Evolutionary conservation across 768 basidiomycete genomes (phyloP), one percentile per base, ranked within the genome.

Genomic region (Kwoniella mangroviensis): DNA sequence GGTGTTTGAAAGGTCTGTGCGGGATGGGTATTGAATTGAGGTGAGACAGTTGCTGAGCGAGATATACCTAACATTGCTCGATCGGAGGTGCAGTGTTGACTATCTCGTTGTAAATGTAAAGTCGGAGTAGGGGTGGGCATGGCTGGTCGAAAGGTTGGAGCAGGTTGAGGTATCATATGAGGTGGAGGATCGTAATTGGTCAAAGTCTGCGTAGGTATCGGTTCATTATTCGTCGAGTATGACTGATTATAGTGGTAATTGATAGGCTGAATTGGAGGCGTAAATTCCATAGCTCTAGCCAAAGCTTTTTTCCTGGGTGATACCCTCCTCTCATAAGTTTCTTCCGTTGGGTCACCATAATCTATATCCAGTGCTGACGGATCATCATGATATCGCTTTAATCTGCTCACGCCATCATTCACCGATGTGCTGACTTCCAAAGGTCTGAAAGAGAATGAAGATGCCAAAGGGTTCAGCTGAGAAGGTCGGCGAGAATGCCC

Each of bases 361-460:
- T 65, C 63, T 15, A 65, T n/a, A 11, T 53, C 63, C 3, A 65
- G 21, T 21, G 53, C 63, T 26, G 63, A 65, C 12, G 63, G 40
- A 43, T 65, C 63, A 56, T 65, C 63, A 56, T 65, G 63, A 56
- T 65, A 56, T 22, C 63, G 56, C 26, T 65, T 65, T n/a, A 65
- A 24, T 26, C 63, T 54, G 10, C 54, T 21, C 19, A 55, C 41
- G 10, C 63, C 63, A 43, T 26, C 21, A 19, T 65, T 53, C n/a
- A 42, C 19, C 2, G 63, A n/a, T 12, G 63, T 5, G 13, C 19
- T 21, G 6, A 55, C 42, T 17, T 56, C 63, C 34, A 65, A 26
- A 9, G 63, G 63, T n/a, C 41, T 7, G 24, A 55, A 55, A 9
- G 26, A 53, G 15, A 65, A 65, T 12, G 13, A 42, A 2, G 63